Conservation (phyloP, 2,329 filamentous ascomycete genomes). For the Alternaria arborescens region DNA sequence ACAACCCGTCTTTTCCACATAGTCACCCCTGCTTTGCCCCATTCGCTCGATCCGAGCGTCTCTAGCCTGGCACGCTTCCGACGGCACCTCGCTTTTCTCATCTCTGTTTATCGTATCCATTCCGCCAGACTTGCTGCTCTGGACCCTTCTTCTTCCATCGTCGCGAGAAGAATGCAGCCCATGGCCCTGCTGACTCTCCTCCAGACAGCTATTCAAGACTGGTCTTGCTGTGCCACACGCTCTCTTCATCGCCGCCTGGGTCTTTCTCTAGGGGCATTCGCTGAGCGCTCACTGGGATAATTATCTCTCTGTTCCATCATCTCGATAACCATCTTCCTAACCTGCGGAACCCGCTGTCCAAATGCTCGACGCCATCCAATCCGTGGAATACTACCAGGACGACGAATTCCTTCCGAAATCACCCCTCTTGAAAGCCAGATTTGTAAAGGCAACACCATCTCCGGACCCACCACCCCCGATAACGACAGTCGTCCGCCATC, state of each 20-base stretch:
- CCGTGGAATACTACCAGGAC: conserved; percentile 57
- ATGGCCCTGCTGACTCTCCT: conserved; percentile 39
- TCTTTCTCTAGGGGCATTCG: conserved; percentile 26
- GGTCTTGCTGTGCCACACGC: conserved; percentile 31
- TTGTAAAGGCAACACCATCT: conserved; percentile 55
- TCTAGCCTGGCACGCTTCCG: conserved; percentile 25
- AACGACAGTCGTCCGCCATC: conserved; percentile 32
- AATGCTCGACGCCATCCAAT: conserved; percentile 30
- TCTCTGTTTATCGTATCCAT: conserved; percentile 11
- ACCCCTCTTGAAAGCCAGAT: conserved; percentile 53
- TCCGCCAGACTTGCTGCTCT: not conserved
- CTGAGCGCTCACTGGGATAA: conserved; percentile 36
- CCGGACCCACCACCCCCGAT: conserved; percentile 59
- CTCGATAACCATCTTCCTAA: not conserved
- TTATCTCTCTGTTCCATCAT: conserved; percentile 11
- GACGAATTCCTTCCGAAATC: conserved; percentile 58
- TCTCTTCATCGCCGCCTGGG: conserved; percentile 28
- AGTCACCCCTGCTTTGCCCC: conserved; percentile 23
- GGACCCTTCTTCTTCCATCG: not conserved
- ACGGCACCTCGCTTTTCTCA: conserved; percentile 17
- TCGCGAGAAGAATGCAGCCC: conserved; percentile 27
- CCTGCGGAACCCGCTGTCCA: conserved; percentile 9
- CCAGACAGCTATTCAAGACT: conserved; percentile 35
- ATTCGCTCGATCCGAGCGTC: conserved; percentile 19
- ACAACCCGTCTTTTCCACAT: conserved; percentile 21